phyloP scores from a whole-genome alignment of 2,329 filamentous ascomycete genomes.

The Herpotrichia juniperi region DNA sequence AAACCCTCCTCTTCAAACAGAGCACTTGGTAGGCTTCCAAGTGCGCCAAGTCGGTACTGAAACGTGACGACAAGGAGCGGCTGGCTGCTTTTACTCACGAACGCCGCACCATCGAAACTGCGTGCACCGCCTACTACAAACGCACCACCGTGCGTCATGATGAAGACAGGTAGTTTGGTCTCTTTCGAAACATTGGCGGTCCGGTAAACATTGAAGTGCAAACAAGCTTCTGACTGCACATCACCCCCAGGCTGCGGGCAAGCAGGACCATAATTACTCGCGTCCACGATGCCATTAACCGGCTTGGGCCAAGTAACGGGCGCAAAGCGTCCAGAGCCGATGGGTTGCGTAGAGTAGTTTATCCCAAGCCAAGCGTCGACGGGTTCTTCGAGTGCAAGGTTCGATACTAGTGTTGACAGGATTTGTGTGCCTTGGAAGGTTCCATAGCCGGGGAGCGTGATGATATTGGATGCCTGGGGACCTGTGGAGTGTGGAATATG shows the following conservation, averaged over 20 bases:
- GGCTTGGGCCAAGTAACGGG: constrained; percentile 48
- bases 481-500: constrained; percentile 6
- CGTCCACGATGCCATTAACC: constrained; percentile 50
- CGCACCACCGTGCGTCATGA: constrained; percentile 38
- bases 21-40: constrained; percentile 40
- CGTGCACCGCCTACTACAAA: constrained; percentile 37
- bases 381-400: constrained; percentile 33
- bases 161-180: constrained; percentile 37
- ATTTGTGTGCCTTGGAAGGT: constrained; percentile 48
- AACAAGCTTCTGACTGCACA: constrained; percentile 40
- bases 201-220: constrained; percentile 40
- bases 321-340: constrained; percentile 50
- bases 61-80: constrained; percentile 42
- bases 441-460: constrained; percentile 49
- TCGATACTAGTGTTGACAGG: constrained; percentile 40
- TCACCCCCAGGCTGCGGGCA: constrained; percentile 49
- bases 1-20: constrained; percentile 41
- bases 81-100: constrained; percentile 36
- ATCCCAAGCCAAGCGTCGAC: constrained; percentile 58
- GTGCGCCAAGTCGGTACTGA: constrained; percentile 42
- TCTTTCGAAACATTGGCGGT: constrained; percentile 30
- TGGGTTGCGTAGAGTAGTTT: constrained; percentile 52
- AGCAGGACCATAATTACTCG: constrained; percentile 48
- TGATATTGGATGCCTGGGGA: constrained; percentile 21
- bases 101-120: constrained; percentile 42